These are phyloP conservation scores for Paramarasmius palmivorus DNA, from an alignment of 1,284 basidiomycete genomes.

Conservation along the genomic window DNA sequence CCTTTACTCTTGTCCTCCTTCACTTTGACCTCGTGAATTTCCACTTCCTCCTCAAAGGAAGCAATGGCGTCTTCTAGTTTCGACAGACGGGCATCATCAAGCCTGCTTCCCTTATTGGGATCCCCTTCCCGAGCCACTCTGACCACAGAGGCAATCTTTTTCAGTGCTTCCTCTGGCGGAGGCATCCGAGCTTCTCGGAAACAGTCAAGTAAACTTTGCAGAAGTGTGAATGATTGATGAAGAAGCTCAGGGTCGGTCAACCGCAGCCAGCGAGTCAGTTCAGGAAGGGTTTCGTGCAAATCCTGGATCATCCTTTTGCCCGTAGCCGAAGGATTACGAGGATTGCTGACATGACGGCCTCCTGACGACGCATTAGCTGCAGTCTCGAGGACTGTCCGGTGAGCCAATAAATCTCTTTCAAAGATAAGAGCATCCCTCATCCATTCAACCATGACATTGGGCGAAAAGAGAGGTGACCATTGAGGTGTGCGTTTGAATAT, in stretches of 20 bases:
- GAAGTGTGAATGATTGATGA: slow-evolving; percentile 82
- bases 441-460: slow-evolving; percentile 88
- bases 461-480: slow-evolving; percentile 83
- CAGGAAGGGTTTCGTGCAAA: slow-evolving; percentile 76
- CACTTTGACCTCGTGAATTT: slow-evolving; percentile 37
- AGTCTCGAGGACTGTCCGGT: slow-evolving; percentile 77
- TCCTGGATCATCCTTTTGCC: slow-evolving; percentile 77
- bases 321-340: slow-evolving; percentile 42
- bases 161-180: slow-evolving; percentile 50
- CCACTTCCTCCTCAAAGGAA: slow-evolving; percentile 54
- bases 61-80: slow-evolving; percentile 60
- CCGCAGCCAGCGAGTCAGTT: slow-evolving; percentile 84
- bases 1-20: slow-evolving; percentile 27
- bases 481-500: slow-evolving; percentile 82
- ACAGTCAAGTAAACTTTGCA: slow-evolving; percentile 75
- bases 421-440: slow-evolving; percentile 97
- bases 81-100: slow-evolving; percentile 57
- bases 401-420: slow-evolving; percentile 79
- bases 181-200: slow-evolving; percentile 57
- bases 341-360: slow-evolving; percentile 18
- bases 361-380: slow-evolving; percentile 44
- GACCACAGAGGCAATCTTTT: slow-evolving; percentile 61
- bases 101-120: slow-evolving; percentile 43
- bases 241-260: slow-evolving; percentile 88
- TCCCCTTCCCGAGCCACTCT: slow-evolving; percentile 54